Base-by-base conservation (phyloP, 768 basidiomycete species). In the Lentinula guzmanii region DNA sequence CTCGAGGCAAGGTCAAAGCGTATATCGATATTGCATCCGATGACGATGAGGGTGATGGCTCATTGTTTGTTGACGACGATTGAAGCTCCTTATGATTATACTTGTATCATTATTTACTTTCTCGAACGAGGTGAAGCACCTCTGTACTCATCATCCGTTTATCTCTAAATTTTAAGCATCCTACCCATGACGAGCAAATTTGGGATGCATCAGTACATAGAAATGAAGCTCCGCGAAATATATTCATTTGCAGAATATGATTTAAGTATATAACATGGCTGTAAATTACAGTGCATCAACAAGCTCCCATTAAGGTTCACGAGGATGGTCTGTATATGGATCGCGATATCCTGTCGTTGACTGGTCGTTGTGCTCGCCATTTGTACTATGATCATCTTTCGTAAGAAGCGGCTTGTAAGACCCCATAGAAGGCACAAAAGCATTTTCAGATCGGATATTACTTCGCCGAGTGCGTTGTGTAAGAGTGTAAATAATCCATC, bases 11-110 rank as follows among this genome's bases (percentile, higher is more conserved):
- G 46, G 68, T 77, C 58, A 86, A 85, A 78, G 84, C 85, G 64
- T 90, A 86, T 71, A 76, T 89, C 10, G 87, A 88, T 65, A 76
- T 87, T 46, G 70, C 70, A 63, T 82, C 81, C 1, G 81, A 80
- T 55, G 77, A 80, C 50, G 81, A 79, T 4, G 78, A 78, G 3
- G 74, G 66, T n/a, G 77, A 79, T 46, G 77, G 72, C 45, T 79
- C 79, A 31, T 73, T 82, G 76, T 83, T 83, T 67, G 70, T 71
- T 9, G 76, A 79, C 60, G 78, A 80, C 31, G 75, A 76, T 62
- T 69, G 63, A 42, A 31, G 54, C 59, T 57, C 2, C 50, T 5
- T 45, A n/a, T 45, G 3, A 9, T 48, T 18, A 48, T 18, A 24
- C 21, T 9, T 48, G 18, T 10, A 48, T 48, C 10, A 48, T 48